phyloP scores from a whole-genome alignment of 495 filamentous ascomycete genomes.

The Penicillium psychrofluorescens region DNA sequence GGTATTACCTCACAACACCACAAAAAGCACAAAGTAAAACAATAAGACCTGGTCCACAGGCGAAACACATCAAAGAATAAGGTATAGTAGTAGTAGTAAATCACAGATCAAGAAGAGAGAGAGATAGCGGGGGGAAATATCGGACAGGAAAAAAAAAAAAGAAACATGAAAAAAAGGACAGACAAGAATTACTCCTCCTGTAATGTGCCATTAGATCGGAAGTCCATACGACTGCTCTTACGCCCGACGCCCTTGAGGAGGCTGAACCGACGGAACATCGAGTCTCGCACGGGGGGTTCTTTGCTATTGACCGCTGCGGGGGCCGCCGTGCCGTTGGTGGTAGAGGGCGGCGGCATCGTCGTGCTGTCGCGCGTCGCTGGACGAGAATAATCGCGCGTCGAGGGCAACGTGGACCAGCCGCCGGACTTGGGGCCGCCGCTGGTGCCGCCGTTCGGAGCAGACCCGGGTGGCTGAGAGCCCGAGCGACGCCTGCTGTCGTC shows the following conservation, averaged over 20 bases:
- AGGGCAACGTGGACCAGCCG: slow-evolving; percentile 34
- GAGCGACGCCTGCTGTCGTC: slow-evolving; percentile 26
- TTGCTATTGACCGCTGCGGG: too few species aligned
- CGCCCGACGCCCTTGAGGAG: slow-evolving; percentile 38
- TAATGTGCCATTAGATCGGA: slow-evolving; percentile 25
- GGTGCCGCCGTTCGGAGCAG: neutral
- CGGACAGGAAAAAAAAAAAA: slow-evolving; percentile 2
- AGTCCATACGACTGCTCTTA: slow-evolving; percentile 39
- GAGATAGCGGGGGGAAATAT: neutral
- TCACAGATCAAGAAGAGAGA: slow-evolving; percentile 17
- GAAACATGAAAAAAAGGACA: slow-evolving; percentile 1
- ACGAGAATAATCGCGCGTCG: slow-evolving; percentile 30
- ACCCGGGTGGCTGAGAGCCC: slow-evolving; percentile 14
- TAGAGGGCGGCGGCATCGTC: neutral
- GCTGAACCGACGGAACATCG: slow-evolving; percentile 41
- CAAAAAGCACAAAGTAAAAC: neutral
- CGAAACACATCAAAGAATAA: slow-evolving; percentile 1
- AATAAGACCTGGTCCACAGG: slow-evolving; percentile 8
- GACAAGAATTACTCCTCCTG: slow-evolving; percentile 27
- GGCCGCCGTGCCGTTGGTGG: too few species aligned
- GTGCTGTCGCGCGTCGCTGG: slow-evolving; percentile 29
- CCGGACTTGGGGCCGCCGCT: slow-evolving; percentile 17
- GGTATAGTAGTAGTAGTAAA: slow-evolving; percentile 13
- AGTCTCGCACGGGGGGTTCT: slow-evolving; percentile 24
- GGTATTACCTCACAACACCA: slow-evolving; percentile 21